phyloP scores from a whole-genome alignment of 805 yeast species.

The Ogataea thermomethanolica region DNA sequence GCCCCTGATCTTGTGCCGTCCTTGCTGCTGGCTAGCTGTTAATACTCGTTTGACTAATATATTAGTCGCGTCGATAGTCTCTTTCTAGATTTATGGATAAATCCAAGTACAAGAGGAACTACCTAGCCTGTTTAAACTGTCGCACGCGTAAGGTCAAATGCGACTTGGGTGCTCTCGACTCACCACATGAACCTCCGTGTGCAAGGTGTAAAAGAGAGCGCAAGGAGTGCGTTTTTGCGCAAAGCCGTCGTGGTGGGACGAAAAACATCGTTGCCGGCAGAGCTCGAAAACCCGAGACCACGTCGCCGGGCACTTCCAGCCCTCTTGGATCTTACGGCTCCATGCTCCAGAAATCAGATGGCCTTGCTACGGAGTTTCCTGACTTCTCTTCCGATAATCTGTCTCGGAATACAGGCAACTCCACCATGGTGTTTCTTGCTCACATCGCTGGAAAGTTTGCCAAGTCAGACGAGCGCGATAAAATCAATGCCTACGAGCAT shows the following conservation, averaged over 20 bases:
- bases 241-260: conserved; percentile 51
- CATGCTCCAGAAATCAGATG: too few species aligned
- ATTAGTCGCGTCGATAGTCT: conserved; percentile 13
- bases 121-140: conserved; percentile 83
- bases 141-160: conserved; percentile 81
- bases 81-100: conserved; percentile 9
- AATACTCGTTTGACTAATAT: neutral
- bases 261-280: conserved; percentile 35
- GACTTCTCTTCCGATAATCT: neutral
- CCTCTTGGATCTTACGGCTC: neutral
- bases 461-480: conserved; percentile 60
- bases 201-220: conserved; percentile 80
- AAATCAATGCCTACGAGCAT: conserved; percentile 49
- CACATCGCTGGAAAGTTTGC: conserved; percentile 78
- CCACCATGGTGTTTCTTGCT: conserved; percentile 70
- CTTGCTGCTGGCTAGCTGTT: neutral
- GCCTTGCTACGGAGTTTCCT: neutral
- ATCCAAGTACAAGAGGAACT: conserved; percentile 55
- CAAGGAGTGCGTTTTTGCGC: conserved; percentile 66
- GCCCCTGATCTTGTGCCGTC: too few species aligned
- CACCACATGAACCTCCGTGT: conserved; percentile 80
- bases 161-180: conserved; percentile 73
- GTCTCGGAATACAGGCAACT: conserved; percentile 18
- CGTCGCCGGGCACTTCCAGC: neutral
- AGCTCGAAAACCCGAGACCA: conserved; percentile 14